Evolutionary conservation across 2,329 filamentous ascomycete genomes (phyloP), one percentile per base, ranked within the genome.

Genomic region (Geosmithia morbida): DNA sequence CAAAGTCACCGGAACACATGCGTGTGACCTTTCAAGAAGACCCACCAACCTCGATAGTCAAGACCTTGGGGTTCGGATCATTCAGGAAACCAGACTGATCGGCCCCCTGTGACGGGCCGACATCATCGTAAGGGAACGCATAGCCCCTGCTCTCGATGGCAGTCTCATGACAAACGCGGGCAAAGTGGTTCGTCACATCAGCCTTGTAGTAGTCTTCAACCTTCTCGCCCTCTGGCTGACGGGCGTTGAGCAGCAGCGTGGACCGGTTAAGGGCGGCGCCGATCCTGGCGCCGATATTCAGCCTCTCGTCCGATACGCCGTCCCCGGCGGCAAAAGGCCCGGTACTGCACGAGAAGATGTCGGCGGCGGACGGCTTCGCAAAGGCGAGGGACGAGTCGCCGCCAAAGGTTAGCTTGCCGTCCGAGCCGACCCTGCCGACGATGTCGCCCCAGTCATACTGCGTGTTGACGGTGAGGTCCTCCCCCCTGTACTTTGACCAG

Each of bases 251-350:
- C 45, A 85, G 62, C 50, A 92, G 63, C 11, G 83, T 89, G 33
- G 75, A 80, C 19, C 86, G 74, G 63, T 89, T 87, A 56, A 90
- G 77, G 1, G 82, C 84, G 1, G 86, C 85, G 0, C 82, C 75
- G 14, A 92, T 65, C n/a, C 86, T 72, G 0, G 87, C 83, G 8
- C 81, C 80, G 48, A 89, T 74, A 41, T 80, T 79, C 50, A 76
- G 74, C 58, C 72, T 69, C 56, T 70, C 63, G 45, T 64, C 65
- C 2, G 62, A 57, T 48, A 69, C 66, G 39, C 61, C 62, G 5
- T 65, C 54, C 45, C 65, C 65, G 41, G 55, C 61, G 2, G 64
- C 69, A 61, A 83, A 82, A 1, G 78, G 73, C 0, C 79, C 79
- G n/a, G 63, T 65, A 59, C 62, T 68, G 63, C 72, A 76, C 45